phyloP scores from a whole-genome alignment of 257 asterid genomes.

The Fraxinus excelsior region DNA sequence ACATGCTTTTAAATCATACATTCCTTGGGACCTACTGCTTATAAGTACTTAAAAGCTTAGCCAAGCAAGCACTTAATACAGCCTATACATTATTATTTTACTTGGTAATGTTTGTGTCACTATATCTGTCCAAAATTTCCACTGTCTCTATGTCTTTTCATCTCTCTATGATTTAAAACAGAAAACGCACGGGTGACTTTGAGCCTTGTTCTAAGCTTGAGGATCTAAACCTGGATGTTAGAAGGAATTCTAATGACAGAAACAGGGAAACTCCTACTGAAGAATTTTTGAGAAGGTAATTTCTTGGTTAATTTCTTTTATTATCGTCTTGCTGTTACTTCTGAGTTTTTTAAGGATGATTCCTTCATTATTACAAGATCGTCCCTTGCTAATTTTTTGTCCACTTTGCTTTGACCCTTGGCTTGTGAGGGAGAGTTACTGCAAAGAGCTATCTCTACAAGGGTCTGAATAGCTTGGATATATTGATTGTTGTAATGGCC shows the following conservation, averaged over 20 bases:
- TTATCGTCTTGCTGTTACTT: slow-evolving; percentile 13
- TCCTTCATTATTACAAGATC: slow-evolving; percentile 10
- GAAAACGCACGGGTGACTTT: slow-evolving; percentile 63
- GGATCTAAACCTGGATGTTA: slow-evolving; percentile 82
- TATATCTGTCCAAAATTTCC: slow-evolving; percentile 5
- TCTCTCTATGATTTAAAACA: slow-evolving; percentile 45
- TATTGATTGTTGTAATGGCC: neutral
- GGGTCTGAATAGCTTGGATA: slow-evolving; percentile 11
- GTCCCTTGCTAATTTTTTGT: slow-evolving; percentile 10
- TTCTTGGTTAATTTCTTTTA: slow-evolving; percentile 27
- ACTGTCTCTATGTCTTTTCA: slow-evolving; percentile 20
- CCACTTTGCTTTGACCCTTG: slow-evolving; percentile 4
- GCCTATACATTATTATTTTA: neutral
- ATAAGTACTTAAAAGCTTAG: too few species aligned
- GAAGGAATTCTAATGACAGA: slow-evolving; percentile 46
- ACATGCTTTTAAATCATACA: too few species aligned
- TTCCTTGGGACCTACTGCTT: too few species aligned
- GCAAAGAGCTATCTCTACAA: neutral
- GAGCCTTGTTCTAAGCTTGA: slow-evolving; percentile 89
- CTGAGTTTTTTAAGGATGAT: slow-evolving; percentile 6
- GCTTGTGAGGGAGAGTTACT: slow-evolving; percentile 1
- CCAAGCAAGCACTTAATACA: too few species aligned
- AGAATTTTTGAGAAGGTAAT: slow-evolving; percentile 59
- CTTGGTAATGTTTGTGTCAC: slow-evolving; percentile 10
- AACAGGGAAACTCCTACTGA: slow-evolving; percentile 48